These are phyloP conservation scores for Podospora pseudopauciseta DNA, from an alignment of 495 filamentous ascomycete species.

Conservation along the genomic window DNA sequence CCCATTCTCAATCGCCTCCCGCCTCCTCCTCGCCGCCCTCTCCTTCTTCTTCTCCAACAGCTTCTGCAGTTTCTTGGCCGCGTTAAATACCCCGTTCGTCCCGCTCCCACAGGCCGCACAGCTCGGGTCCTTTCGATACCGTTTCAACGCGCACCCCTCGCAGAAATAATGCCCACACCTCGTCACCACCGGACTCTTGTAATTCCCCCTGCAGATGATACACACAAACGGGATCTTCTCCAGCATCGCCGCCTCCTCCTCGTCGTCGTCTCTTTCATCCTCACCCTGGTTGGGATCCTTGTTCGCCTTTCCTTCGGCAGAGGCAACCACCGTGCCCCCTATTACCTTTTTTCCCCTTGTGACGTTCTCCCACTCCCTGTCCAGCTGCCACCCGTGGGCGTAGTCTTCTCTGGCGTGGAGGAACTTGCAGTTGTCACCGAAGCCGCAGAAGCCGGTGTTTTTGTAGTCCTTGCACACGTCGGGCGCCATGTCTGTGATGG, in stretches of 20 bases:
- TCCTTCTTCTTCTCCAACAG: slow-evolving; percentile 81
- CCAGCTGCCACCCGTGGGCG: slow-evolving; percentile 91
- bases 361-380: slow-evolving; percentile 85
- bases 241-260: slow-evolving; percentile 70
- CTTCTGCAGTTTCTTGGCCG: slow-evolving; percentile 75
- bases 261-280: slow-evolving; percentile 49
- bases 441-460: slow-evolving; percentile 29
- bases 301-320: slow-evolving; percentile 47
- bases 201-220: slow-evolving; percentile 79
- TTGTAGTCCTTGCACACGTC: slow-evolving; percentile 73
- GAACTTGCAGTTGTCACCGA: slow-evolving; percentile 68
- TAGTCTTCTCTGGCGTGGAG: slow-evolving; percentile 84
- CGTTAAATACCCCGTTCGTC: slow-evolving; percentile 87
- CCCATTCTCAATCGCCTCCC: slow-evolving; percentile 67
- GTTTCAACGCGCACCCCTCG: slow-evolving; percentile 76
- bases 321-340: slow-evolving; percentile 59
- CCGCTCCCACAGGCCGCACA: slow-evolving; percentile 83
- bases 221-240: slow-evolving; percentile 95
- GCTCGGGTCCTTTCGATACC: slow-evolving; percentile 72
- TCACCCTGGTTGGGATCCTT: slow-evolving; percentile 27
- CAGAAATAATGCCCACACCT: slow-evolving; percentile 97
- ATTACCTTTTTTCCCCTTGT: slow-evolving; percentile 71
- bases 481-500: slow-evolving; percentile 84
- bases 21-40: slow-evolving; percentile 59
- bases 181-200: slow-evolving; percentile 79